phyloP scores from a whole-genome alignment of 345 rosid species.

The Euphorbia lathyris region DNA sequence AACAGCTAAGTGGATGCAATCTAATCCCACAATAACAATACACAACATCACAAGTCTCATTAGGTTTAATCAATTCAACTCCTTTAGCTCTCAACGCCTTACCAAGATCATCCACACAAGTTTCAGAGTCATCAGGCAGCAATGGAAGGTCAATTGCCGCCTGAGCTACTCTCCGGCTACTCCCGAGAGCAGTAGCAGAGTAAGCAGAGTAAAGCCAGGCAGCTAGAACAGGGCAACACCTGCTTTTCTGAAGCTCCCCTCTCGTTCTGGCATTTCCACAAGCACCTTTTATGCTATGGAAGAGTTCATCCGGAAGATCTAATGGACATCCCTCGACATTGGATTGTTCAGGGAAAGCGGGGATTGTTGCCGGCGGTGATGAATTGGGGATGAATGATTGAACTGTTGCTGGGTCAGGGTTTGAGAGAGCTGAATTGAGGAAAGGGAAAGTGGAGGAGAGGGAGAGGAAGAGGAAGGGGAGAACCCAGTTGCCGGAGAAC shows the following conservation, averaged over 20 bases:
- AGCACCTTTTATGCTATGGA: slow-evolving; percentile 57
- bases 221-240: slow-evolving; percentile 89
- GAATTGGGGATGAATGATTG: slow-evolving; percentile 44
- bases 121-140: slow-evolving; percentile 93
- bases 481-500: slow-evolving; percentile 16
- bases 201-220: slow-evolving; percentile 88
- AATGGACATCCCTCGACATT: slow-evolving; percentile 63
- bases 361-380: slow-evolving; percentile 69
- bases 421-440: slow-evolving; percentile 23
- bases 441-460: slow-evolving; percentile 14
- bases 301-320: slow-evolving; percentile 64
- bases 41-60: slow-evolving; percentile 81
- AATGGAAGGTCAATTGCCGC: slow-evolving; percentile 52
- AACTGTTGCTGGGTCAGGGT: slow-evolving; percentile 41
- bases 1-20: slow-evolving; percentile 69
- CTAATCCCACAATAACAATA: slow-evolving; percentile 89
- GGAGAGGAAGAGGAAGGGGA: slow-evolving; percentile 12
- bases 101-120: slow-evolving; percentile 74
- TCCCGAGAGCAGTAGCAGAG: slow-evolving; percentile 62
- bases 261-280: slow-evolving; percentile 34
- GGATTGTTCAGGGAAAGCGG: slow-evolving; percentile 92
- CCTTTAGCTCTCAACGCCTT: slow-evolving; percentile 65
- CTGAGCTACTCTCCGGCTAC: slow-evolving; percentile 15
- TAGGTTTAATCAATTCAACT: slow-evolving; percentile 51
- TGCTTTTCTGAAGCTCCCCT: slow-evolving; percentile 46